phyloP scores from a whole-genome alignment of 441 rosid genomes.

The Adansonia madagascariensis region DNA sequence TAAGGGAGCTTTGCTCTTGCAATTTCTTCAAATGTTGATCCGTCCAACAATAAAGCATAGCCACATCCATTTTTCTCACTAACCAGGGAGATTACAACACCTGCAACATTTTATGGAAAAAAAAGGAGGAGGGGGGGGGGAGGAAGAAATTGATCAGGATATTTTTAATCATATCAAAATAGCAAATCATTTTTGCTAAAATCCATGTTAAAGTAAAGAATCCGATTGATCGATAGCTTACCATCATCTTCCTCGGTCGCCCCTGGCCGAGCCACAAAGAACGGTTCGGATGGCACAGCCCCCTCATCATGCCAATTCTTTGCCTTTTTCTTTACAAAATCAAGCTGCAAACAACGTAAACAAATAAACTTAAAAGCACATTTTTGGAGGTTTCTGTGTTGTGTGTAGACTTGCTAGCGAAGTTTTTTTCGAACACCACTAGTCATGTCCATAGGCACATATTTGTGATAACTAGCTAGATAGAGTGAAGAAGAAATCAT shows the following conservation, averaged over 20 bases:
- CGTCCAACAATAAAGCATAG: conserved; percentile 78
- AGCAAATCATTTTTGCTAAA: neutral
- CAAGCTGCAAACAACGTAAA: conserved; percentile 50
- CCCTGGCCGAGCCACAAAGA: conserved; percentile 87
- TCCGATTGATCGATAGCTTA: conserved; percentile 36
- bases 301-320: conserved; percentile 87
- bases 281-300: conserved; percentile 88
- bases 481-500: no score
- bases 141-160: neutral
- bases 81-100: conserved; percentile 79
- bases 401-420: no score
- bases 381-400: no score
- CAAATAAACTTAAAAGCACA: no score
- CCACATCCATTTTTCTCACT: conserved; percentile 86
- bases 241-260: conserved; percentile 93
- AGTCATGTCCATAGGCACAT: no score
- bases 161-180: neutral
- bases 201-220: neutral
- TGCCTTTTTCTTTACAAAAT: conserved; percentile 69
- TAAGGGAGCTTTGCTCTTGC: conserved; percentile 91
- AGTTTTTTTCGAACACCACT: no score
- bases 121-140: no score
- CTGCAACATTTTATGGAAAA: conserved; percentile 35
- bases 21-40: conserved; percentile 80
- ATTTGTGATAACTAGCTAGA: no score